Evolutionary conservation across 257 asterid species (phyloP), one percentile per base, ranked within the genome.

Genomic region (Striga asiatica): DNA sequence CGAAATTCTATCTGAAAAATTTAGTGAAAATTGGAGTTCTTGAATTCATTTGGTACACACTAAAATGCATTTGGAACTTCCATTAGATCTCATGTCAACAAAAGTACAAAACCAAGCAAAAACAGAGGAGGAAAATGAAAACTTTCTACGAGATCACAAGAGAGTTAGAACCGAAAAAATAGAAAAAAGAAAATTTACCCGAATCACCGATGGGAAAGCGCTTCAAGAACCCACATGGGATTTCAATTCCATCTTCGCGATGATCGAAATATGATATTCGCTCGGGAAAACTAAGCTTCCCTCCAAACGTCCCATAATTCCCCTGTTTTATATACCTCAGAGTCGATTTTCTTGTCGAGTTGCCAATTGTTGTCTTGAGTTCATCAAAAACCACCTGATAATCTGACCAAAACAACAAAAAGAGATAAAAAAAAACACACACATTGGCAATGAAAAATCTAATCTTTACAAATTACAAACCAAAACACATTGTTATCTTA

Each of bases 191-290:
- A 24, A 53, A 71, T 87, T 58, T 4, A 91, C 98, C 98, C 0
- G 68, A 52, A 50, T 23, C 20, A 20, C 69, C 51, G 57, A 88
- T 60, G 0, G 93, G 94, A 43, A 82, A 78, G 3, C 1, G 54
- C 54, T 70, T 79, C 16, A 92, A 79, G 80, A 88, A 88, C 39
- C 99, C 99, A 65, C 99, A 84, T 4, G 99, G 95, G 58, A 84
- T 58, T 71, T 60, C 68, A 35, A 20, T 58, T 38, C 49, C 76
- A 13, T 68, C 66, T 1, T 69, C 76, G 2, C 11, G 47, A 54
- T 58, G 76, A 72, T 81, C 62, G 27, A 81, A 76, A 70, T 71
- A 76, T 5, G 84, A 82, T 24, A 75, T 20, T 61, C 99, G 75
- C 47, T 74, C 54, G 39, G 54, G 55, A 6, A 63, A 20, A 54